A percentile compares a stretch with the other conserved stretches of the same genome.
These are phyloP conservation scores for Eragrostis nindensis DNA, from an alignment of 176 grass and related monocot species.

Conservation along the genomic window DNA sequence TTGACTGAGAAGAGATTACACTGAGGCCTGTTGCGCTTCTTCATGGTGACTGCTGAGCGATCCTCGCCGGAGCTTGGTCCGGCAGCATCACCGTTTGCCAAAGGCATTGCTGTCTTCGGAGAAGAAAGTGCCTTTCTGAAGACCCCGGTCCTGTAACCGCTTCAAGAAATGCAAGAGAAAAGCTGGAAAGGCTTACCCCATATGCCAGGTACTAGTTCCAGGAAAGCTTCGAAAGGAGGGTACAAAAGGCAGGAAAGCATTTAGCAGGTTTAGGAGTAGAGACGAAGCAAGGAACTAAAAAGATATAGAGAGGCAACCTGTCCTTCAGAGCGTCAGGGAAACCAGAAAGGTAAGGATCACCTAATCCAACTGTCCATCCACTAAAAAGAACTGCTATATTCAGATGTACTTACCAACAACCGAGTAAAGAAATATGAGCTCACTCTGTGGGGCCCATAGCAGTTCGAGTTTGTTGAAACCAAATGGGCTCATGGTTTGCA, in stretches of 20 bases:
- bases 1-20: constrained; percentile 44
- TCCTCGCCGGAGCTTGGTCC: background rate
- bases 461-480: constrained; percentile 9
- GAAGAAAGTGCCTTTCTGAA: constrained; percentile 2
- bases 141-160: background rate
- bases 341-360: constrained; percentile 58
- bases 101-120: background rate
- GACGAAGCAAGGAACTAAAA: constrained; percentile 54
- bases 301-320: constrained; percentile 20
- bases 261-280: constrained; percentile 44
- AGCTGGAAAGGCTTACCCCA: background rate
- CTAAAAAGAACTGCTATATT: constrained; percentile 4
- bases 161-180: constrained; percentile 27
- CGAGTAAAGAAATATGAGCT: background rate
- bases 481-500: background rate
- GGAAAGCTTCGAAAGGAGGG: constrained; percentile 22
- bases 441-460: background rate
- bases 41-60: background rate
- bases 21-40: constrained; percentile 48
- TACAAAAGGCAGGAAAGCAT: constrained; percentile 31
- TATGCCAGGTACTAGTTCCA: constrained; percentile 5
- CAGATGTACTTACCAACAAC: background rate
- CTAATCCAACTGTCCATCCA: constrained; percentile 39
- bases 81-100: background rate
- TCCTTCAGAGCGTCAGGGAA: constrained; percentile 15